Evolutionary conservation across 306 rosid genomes (phyloP).

Genomic region (Vigna trinervia): DNA sequence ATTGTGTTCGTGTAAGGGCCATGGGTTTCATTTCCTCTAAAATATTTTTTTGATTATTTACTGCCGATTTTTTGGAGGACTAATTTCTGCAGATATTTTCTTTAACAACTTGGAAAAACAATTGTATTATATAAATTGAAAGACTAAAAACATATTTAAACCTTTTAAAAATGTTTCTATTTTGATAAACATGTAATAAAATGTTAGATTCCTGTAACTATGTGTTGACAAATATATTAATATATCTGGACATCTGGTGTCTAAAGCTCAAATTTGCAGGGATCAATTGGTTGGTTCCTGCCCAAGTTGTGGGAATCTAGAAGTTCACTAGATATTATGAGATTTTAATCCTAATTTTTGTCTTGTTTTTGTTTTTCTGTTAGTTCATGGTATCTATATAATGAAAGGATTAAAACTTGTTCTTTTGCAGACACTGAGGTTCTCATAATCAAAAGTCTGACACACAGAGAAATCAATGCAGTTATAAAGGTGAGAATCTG

Average conservation of each 20-base stretch:
- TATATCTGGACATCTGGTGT: background rate
- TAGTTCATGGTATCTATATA: conserved; percentile 24
- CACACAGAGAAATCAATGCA: conserved; percentile 81
- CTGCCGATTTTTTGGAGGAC: too few species aligned
- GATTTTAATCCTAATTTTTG: conserved; percentile 30
- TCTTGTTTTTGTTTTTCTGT: background rate
- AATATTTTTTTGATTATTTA: too few species aligned
- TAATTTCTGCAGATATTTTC: too few species aligned
- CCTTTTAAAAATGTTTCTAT: background rate
- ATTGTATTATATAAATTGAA: too few species aligned
- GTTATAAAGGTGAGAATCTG: conserved; percentile 77
- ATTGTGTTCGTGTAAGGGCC: too few species aligned
- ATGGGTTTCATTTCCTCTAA: too few species aligned
- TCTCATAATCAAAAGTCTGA: conserved; percentile 91
- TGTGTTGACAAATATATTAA: conserved; percentile 23
- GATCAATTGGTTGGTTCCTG: too few species aligned
- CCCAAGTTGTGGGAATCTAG: background rate
- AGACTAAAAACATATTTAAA: too few species aligned
- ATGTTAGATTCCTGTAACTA: background rate
- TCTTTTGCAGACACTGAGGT: conserved; percentile 77
- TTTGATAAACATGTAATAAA: background rate
- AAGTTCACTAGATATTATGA: background rate
- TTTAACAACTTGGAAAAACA: too few species aligned
- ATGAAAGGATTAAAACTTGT: conserved; percentile 18
- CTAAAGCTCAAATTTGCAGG: too few species aligned